phyloP scores from a whole-genome alignment of 805 yeast species.

The Tetrapisispora fleetii region DNA sequence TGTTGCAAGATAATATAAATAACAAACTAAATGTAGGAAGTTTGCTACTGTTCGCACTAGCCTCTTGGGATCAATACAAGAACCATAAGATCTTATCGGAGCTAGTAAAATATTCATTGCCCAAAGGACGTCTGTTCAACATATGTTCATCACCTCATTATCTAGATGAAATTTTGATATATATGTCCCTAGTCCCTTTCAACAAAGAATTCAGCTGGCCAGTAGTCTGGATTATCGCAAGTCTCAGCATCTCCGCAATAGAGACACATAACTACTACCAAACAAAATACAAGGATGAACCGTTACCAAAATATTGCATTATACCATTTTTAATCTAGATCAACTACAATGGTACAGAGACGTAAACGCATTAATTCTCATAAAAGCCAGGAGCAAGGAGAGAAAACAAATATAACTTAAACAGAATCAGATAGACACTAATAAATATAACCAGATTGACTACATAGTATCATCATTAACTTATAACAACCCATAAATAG shows the following conservation, averaged over 20 bases:
- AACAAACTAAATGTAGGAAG: slow-evolving; percentile 10
- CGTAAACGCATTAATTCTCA: background rate
- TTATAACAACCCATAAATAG: too few species aligned
- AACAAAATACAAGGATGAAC: slow-evolving; percentile 12
- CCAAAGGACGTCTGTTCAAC: slow-evolving; percentile 41
- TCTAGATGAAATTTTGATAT: slow-evolving; percentile 53
- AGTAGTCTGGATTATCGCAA: slow-evolving; percentile 30
- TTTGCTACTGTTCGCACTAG: slow-evolving; percentile 15
- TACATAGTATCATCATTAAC: background rate
- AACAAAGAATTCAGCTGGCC: slow-evolving; percentile 16
- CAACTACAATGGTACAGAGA: background rate
- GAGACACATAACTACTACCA: slow-evolving; percentile 43
- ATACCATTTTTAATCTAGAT: slow-evolving; percentile 10
- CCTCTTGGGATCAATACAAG: slow-evolving; percentile 25
- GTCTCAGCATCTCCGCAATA: slow-evolving; percentile 45
- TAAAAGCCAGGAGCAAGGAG: background rate
- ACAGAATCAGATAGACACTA: too few species aligned
- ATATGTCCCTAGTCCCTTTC: slow-evolving; percentile 27
- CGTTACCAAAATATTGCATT: slow-evolving; percentile 13
- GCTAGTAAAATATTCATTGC: slow-evolving; percentile 47
- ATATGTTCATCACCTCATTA: slow-evolving; percentile 59
- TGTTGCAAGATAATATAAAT: slow-evolving; percentile 14
- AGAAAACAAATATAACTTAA: background rate
- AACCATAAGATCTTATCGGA: slow-evolving; percentile 42
- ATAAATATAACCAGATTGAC: background rate